Evolutionary conservation across 345 rosid genomes (phyloP).

Genomic region (Eucalyptus sp.): DNA sequence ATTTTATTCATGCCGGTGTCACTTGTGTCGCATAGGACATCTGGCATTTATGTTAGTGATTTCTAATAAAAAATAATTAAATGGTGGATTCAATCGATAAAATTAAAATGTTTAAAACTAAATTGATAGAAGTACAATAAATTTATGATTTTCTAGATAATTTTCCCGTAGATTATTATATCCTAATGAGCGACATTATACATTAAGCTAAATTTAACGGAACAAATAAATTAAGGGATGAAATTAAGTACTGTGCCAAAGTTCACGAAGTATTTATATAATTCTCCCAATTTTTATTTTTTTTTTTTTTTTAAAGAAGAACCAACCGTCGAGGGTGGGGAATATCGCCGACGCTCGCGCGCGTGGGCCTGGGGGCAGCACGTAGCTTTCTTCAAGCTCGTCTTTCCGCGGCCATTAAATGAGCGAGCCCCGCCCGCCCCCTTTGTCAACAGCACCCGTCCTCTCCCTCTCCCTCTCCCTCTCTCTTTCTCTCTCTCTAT

Average conservation of each 20-base stretch:
- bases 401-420: constrained; percentile 49
- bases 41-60: rapidly evolving
- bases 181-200: rapidly evolving
- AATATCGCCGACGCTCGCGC: background rate
- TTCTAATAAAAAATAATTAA: rapidly evolving
- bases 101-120: rapidly evolving
- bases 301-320: too few relatives aligned
- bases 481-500: background rate
- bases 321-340: background rate
- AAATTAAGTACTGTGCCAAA: too few relatives aligned
- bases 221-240: too few relatives aligned
- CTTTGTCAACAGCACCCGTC: background rate
- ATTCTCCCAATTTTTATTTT: too few relatives aligned
- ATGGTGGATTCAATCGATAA: rapidly evolving
- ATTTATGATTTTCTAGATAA: rapidly evolving
- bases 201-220: background rate
- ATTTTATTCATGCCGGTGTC: rapidly evolving
- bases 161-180: too few relatives aligned
- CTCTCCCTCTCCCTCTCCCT: background rate
- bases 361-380: background rate
- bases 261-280: too few relatives aligned
- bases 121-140: rapidly evolving
- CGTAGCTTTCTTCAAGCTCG: background rate
- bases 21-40: rapidly evolving
- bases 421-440: background rate